Evolutionary conservation across 2,329 filamentous ascomycete species (phyloP), one percentile per base, ranked within the genome.

Genomic region (Ascocoryne sarcoides): DNA sequence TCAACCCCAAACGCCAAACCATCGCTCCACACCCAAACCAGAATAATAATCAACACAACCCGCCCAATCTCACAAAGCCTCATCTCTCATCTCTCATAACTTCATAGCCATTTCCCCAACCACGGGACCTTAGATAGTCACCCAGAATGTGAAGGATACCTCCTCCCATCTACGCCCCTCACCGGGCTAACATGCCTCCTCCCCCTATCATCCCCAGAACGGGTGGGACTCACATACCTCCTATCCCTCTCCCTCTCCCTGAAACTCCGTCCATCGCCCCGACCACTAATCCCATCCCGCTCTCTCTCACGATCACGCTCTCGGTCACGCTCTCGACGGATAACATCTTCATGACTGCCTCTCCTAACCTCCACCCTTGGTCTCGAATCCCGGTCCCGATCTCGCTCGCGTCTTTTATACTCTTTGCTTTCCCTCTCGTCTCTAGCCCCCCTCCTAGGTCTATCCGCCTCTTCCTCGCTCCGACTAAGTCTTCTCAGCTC

Each of bases 131-230:
- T n/a, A n/a, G n/a, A n/a, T 26, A 26, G 23, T 26, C 23, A 26
- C 23, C 23, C 23, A 26, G 23, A 26, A 7, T 7, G 23, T 26
- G 23, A 7, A 26, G 55, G 50, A 44, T 57, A 57, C 36, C 48
- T 51, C 42, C 56, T 52, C 36, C 55, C 55, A 48, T 56, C 53
- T 5, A 54, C 54, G 2, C 53, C 54, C 26, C 52, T 47, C n/a
- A 55, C 32, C 3, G 52, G 53, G 46, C 51, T 54, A 9, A 33
- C 36, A 39, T 34, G 35, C 17, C 49, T 47, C 31, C 49, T 49
- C 14, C 49, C 49, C 3, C 41, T 43, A 28, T 21, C 37, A 4
- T 39, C 21, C 8, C 32, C 36, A 19, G 32, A 37, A 1, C 37
- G 43, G 21, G 12, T 7, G 7, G 23, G 23, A 26, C 32, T 35